Evolutionary conservation across 441 rosid species (phyloP).

Genomic region (Croton laevigatus): DNA sequence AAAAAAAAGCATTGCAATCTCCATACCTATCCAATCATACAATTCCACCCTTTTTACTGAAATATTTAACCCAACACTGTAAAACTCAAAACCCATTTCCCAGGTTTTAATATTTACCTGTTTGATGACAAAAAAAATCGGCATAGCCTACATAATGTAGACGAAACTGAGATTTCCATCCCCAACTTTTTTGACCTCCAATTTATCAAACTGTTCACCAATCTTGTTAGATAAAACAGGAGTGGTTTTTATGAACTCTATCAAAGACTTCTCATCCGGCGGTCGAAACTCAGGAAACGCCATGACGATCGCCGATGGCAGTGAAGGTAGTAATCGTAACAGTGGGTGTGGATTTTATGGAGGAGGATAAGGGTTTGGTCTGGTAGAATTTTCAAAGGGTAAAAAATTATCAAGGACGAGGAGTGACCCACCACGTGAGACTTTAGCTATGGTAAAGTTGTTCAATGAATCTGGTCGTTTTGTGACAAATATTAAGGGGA

Average conservation of each 20-base stretch:
- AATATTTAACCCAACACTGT: not conserved
- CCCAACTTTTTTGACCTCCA: constrained; percentile 76
- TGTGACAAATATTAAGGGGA: too few relatives aligned
- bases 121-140: constrained; percentile 79
- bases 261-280: constrained; percentile 57
- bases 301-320: constrained; percentile 27
- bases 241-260: constrained; percentile 64
- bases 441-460: not conserved
- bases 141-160: constrained; percentile 50
- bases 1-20: too few relatives aligned
- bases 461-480: not conserved
- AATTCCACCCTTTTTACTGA: too few relatives aligned
- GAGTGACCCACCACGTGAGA: not conserved
- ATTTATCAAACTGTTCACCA: constrained; percentile 48
- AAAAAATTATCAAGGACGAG: not conserved
- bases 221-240: constrained; percentile 64
- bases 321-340: not conserved
- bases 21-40: too few relatives aligned
- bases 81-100: not conserved
- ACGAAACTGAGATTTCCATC: constrained; percentile 93
- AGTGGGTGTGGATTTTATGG: not conserved
- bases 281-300: constrained; percentile 59
- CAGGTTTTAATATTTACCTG: constrained; percentile 43
- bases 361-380: not conserved
- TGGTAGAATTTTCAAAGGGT: not conserved